Evolutionary conservation across 139 green algal species (phyloP).

Genomic region (Micractinium sp.): DNA sequence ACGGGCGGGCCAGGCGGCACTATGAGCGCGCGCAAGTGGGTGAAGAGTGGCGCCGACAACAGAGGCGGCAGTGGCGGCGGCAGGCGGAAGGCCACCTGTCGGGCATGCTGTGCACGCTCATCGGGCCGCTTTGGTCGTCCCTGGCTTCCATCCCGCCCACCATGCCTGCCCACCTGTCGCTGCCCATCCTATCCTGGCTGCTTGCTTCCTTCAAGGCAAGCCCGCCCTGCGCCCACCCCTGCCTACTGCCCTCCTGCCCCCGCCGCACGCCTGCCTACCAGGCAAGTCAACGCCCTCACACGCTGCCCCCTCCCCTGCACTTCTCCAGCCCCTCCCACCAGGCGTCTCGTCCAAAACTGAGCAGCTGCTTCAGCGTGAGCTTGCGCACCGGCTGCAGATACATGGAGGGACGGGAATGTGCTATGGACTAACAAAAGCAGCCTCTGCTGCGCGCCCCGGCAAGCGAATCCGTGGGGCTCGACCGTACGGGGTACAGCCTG

Average conservation of each 20-base stretch:
- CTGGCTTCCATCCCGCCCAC: too few relatives aligned
- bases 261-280: background rate
- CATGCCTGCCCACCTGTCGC: too few relatives aligned
- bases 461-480: too few relatives aligned
- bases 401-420: background rate
- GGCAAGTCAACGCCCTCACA: background rate
- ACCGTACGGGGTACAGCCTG: too few relatives aligned
- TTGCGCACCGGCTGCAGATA: conserved; percentile 57
- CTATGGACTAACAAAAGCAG: too few relatives aligned
- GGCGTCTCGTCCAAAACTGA: conserved; percentile 65
- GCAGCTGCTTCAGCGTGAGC: conserved; percentile 73
- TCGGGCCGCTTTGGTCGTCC: too few relatives aligned
- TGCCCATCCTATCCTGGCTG: background rate
- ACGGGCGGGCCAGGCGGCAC: background rate
- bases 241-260: background rate
- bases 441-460: too few relatives aligned
- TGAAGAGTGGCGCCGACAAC: too few relatives aligned
- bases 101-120: background rate
- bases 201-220: background rate
- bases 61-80: too few relatives aligned
- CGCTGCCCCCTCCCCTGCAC: background rate
- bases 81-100: too few relatives aligned
- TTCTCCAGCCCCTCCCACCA: background rate
- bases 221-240: too few relatives aligned
- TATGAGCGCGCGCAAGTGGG: too few relatives aligned